Evolutionary conservation across 192 early-diverging fungal genomes (phyloP), one percentile per base, ranked within the genome.

Genomic region (Helicostylum pulchrum): DNA sequence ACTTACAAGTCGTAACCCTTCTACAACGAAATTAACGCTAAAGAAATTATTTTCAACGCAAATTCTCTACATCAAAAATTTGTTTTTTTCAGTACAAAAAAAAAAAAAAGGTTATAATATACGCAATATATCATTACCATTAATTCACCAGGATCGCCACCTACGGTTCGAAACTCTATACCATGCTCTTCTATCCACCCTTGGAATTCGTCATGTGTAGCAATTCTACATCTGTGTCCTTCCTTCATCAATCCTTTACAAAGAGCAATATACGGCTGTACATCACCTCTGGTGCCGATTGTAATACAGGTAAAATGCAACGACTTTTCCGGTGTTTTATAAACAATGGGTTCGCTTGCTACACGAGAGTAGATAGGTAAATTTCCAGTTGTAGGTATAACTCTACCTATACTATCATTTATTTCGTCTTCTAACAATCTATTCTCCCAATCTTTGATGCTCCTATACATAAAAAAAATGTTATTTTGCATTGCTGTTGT

Each of bases 21-120:
- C 83, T 6, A 75, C 65, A 15, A 88, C 65, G 55, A 89, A 90
- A 4, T 70, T 68, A 11, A 85, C 78, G n/a, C 85, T 85, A 19
- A 88, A 85, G 65, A 87, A 81, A 1, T 84, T 86, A 57, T 89
- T 77, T 9, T 90, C 88, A 3, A 89, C 83, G 63, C 85, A 87
- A 14, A 87, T 55, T 56, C 70, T 61, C 74, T 77, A 55, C 10
- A 11, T 32, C 10, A 20, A 62, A 17, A 19, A 14, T 56, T 31
- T 31, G 14, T 36, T 46, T n/a, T 21, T 32, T 20, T 19, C 5
- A 9, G 44, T 3, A 26, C 14, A 1, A 15, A n/a, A 42, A 48
- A 62, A 44, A 1, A 15, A n/a, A 42, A 48, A 62, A 44, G 15
- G 11, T 54, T 20, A 26, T 45, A 54, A 26, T 47, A 26, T 26